Percentiles rank a stretch among this genome's conserved stretches.
Evolutionary conservation across 192 early-diverging fungal genomes (phyloP).

Genomic region (Backusella westeae): DNA sequence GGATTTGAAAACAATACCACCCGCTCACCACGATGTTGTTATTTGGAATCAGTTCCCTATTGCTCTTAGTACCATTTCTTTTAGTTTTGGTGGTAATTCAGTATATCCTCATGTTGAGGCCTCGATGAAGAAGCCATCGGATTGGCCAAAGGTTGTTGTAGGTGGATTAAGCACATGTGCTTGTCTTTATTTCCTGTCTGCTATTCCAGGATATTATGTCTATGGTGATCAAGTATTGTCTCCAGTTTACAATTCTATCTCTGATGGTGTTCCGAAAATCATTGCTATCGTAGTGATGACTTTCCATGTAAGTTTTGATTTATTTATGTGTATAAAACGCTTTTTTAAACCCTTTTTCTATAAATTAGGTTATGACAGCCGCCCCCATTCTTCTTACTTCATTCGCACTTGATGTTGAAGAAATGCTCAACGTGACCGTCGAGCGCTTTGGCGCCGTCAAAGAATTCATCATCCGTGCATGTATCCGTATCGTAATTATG

Average conservation of each 20-base stretch:
- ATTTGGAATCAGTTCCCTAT: conserved; percentile 70
- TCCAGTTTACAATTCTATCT: conserved; percentile 72
- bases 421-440: conserved; percentile 58
- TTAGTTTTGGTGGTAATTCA: conserved; percentile 75
- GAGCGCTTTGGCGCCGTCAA: conserved; percentile 43
- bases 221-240: conserved; percentile 68
- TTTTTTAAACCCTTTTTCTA: neutral
- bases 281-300: conserved; percentile 74
- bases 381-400: conserved; percentile 77
- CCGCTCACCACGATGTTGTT: conserved; percentile 46
- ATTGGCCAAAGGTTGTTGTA: conserved; percentile 69
- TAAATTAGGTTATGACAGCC: conserved; percentile 57
- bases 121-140: conserved; percentile 68
- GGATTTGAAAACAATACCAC: conserved; percentile 33
- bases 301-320: conserved; percentile 46
- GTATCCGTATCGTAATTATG: conserved; percentile 58
- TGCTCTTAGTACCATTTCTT: conserved; percentile 75
- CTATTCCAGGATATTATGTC: conserved; percentile 68
- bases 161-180: conserved; percentile 64
- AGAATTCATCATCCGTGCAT: conserved; percentile 55
- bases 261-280: conserved; percentile 56
- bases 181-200: conserved; percentile 64
- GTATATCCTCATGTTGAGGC: conserved; percentile 84
- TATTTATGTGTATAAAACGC: too few relatives aligned
- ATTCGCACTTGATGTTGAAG: conserved; percentile 73